Conservation (phyloP, 179 eudicot genomes). For the Actinidia polygama region DNA sequence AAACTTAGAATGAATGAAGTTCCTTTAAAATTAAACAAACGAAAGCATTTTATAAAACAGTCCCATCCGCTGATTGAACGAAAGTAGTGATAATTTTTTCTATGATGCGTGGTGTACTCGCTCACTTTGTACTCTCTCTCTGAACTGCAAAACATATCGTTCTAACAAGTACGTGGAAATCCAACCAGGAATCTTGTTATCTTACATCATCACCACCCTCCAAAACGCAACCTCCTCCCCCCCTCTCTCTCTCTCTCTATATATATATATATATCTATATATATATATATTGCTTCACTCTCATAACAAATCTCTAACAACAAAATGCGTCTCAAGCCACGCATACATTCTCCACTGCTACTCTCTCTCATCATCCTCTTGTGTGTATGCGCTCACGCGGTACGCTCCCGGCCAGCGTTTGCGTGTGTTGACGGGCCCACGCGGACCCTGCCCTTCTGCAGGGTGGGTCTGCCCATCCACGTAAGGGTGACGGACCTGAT, state of each 20-base stretch:
- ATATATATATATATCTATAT: neutral
- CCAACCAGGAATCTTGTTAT: conserved; percentile 33
- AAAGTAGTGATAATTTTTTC: too few species aligned
- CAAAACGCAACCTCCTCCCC: neutral
- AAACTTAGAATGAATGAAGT: too few species aligned
- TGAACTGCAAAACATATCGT: neutral
- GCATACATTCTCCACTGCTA: conserved; percentile 15
- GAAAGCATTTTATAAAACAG: too few species aligned
- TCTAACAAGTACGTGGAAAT: conserved; percentile 43
- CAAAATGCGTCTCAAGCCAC: conserved; percentile 13
- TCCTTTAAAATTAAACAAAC: too few species aligned
- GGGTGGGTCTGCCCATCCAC: conserved; percentile 25
- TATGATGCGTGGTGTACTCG: neutral
- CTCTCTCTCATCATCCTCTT: conserved; percentile 18
- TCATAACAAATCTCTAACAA: neutral
- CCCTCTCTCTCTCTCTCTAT: neutral
- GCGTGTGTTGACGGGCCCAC: conserved; percentile 69
- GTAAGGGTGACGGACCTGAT: conserved; percentile 68
- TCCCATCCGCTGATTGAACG: too few species aligned
- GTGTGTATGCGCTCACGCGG: neutral
- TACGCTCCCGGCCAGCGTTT: conserved; percentile 56
- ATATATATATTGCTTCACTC: neutral
- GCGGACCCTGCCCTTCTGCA: conserved; percentile 46
- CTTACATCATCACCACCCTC: conserved; percentile 29
- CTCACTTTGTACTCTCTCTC: neutral